Evolutionary conservation across 2,329 filamentous ascomycete species (phyloP), one percentile per base, ranked within the genome.

Genomic region (Helotiales sp.): DNA sequence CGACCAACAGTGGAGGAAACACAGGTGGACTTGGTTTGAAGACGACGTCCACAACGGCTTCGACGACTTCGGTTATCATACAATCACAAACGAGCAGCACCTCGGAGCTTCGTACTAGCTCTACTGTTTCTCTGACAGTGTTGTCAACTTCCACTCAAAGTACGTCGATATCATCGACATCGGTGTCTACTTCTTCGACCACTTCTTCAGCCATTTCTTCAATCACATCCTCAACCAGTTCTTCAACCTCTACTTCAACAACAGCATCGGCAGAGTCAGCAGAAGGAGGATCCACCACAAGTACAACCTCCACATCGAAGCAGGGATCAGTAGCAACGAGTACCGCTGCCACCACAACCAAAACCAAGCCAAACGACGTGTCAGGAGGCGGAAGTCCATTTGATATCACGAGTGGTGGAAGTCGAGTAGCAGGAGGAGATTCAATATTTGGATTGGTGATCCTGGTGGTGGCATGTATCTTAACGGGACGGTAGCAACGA

Each of bases 381-480:
- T 50, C 60, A 10, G 66, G 66, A 34, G 64, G 64, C 15, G 66
- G 66, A 31, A 64, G 62, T 63, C 66, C 66, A 9, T 68, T 68
- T 40, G 66, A 67, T 57, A 62, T 64, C 25, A 48, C 60, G 34
- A 63, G 58, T 31, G 38, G 49, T 24, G 61, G 55, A 10, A 58
- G 27, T 49, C 54, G 50, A 5, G n/a, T 56, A 5, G n/a, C n/a
- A n/a, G 49, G 34, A 34, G 51, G 48, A 22, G 42, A 55, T 15
- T 60, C 61, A 7, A 42, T 53, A 13, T 52, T 62, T 8, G 53
- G 51, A 1, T 31, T 59, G 10, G 46, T 48, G n/a, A 19, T 48
- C 30, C 9, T 59, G 5, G 30, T 60, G 6, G n/a, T 57, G 25
- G 52, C 44, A 17, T 63, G 52, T 56, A 51, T 64, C 7, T n/a